phyloP scores from a whole-genome alignment of 1,284 basidiomycete genomes.

The Neolentinus lepideus region DNA sequence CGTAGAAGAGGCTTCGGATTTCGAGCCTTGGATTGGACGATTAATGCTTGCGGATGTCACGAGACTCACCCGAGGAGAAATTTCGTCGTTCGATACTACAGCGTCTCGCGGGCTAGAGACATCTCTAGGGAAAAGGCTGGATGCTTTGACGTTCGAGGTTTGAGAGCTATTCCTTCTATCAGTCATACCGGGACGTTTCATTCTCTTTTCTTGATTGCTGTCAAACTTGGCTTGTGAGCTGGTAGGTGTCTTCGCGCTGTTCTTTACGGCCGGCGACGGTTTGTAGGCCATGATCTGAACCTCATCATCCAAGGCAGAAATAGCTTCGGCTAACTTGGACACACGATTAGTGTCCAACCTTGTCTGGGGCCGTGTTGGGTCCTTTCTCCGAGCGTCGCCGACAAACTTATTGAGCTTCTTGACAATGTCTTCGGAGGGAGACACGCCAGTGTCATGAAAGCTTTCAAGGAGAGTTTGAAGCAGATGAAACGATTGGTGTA shows the following conservation, averaged over 20 bases:
- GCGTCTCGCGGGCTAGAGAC: no score
- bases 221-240: no score
- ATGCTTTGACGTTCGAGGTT: no score
- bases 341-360: constrained; percentile 53
- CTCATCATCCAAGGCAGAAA: constrained; percentile 50
- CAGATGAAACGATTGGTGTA: constrained; percentile 83
- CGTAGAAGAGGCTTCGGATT: not conserved
- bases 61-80: no score
- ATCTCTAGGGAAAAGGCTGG: no score
- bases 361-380: constrained; percentile 34
- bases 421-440: constrained; percentile 42
- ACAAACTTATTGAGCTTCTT: constrained; percentile 54
- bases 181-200: no score
- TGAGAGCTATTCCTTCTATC: no score
- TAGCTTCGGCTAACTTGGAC: constrained; percentile 46
- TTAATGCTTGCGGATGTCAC: not conserved
- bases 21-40: not conserved
- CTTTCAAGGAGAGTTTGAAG: constrained; percentile 71
- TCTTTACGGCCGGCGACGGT: constrained; percentile 1
- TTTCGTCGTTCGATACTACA: no score
- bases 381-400: constrained; percentile 44
- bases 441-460: constrained; percentile 49
- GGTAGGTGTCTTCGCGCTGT: not conserved
- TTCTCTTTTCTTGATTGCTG: no score
- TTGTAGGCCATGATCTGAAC: constrained; percentile 27